Conservation (phyloP, 1,284 basidiomycete genomes). For the Taiwanofungus camphoratus region DNA sequence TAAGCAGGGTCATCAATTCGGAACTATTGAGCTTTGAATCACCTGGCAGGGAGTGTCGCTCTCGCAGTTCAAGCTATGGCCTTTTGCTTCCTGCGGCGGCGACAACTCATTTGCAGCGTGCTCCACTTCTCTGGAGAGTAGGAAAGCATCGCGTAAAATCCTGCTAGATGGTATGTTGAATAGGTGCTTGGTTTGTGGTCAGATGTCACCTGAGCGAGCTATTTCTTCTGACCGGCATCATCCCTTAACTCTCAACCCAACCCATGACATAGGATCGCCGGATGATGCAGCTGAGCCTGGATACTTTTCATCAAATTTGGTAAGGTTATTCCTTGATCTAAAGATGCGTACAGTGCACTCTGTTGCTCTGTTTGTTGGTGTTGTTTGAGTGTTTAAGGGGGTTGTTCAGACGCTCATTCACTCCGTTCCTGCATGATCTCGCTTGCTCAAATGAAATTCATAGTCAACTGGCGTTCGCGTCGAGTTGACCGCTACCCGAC, state of each 20-base stretch:
- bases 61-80: constrained; percentile 58
- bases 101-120: constrained; percentile 41
- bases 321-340: constrained; percentile 20
- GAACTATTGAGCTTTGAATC: too few species aligned
- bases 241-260: too few species aligned
- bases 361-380: too few species aligned
- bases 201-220: too few species aligned
- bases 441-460: too few species aligned
- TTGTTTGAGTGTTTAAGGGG: too few species aligned
- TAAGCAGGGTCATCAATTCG: too few species aligned
- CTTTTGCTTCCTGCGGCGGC: constrained; percentile 41
- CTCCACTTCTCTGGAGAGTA: constrained; percentile 35
- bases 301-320: constrained; percentile 57
- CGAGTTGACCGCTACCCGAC: constrained; percentile 51
- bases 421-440: too few species aligned
- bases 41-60: constrained; percentile 48
- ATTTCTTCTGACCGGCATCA: too few species aligned
- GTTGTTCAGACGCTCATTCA: too few species aligned
- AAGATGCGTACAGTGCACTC: too few species aligned
- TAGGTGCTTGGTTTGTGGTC: too few species aligned
- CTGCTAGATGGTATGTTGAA: constrained; percentile 36
- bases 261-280: constrained; percentile 50
- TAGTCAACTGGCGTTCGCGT: constrained; percentile 52
- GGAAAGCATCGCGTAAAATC: constrained; percentile 41
- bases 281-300: constrained; percentile 58